A percentile compares a stretch with the other conserved stretches of the same genome.
Evolutionary conservation across 108 stramenopile species (phyloP).

Genomic region (Cyclotella choctawhatcheeana): DNA sequence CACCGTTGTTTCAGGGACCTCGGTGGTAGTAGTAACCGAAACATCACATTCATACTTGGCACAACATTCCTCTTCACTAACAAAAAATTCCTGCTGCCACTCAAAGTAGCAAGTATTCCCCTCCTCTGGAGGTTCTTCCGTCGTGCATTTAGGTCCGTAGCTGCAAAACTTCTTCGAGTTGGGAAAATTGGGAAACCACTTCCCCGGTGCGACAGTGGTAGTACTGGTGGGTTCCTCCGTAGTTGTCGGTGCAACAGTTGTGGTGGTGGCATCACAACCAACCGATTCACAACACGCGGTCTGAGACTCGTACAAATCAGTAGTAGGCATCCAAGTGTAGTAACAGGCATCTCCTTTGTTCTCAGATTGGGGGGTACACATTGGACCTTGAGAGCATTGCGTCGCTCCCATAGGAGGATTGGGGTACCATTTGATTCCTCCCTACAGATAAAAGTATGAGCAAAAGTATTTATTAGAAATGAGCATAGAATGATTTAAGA

Average conservation of each 20-base stretch:
- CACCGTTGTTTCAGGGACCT: background rate
- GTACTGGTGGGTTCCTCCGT: background rate
- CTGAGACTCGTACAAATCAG: no score
- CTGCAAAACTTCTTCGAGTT: background rate
- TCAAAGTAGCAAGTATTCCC: background rate
- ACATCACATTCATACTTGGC: background rate
- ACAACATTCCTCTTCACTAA: background rate
- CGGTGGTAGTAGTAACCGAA: background rate
- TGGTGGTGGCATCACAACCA: background rate
- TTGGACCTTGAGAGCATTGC: background rate
- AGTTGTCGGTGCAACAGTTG: background rate
- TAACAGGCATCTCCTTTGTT: background rate
- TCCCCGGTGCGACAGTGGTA: background rate
- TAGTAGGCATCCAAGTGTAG: background rate
- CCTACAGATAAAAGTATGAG: no score
- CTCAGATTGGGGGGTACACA: background rate
- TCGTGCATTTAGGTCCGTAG: slow-evolving; percentile 5
- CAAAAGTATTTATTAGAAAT: no score
- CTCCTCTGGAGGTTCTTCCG: background rate
- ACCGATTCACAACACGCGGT: no score
- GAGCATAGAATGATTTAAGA: background rate
- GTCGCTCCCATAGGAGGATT: background rate
- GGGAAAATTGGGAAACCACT: slow-evolving; percentile 12
- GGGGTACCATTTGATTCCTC: background rate
- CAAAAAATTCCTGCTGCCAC: slow-evolving; percentile 12